phyloP scores from a whole-genome alignment of 306 rosid genomes.

The Citrullus colocynthis region DNA sequence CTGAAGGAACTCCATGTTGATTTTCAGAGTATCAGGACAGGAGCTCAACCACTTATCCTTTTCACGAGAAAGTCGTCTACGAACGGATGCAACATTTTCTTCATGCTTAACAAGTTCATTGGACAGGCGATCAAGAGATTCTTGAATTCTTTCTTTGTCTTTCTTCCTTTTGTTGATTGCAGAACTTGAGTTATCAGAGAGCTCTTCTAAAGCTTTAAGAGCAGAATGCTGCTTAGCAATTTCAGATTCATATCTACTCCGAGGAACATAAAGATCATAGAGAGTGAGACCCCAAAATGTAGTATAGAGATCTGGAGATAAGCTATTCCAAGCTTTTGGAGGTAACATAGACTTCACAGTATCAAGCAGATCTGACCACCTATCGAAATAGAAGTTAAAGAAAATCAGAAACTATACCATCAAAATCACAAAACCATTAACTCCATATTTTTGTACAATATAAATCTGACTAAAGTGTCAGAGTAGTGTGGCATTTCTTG shows the following conservation, averaged over 20 bases:
- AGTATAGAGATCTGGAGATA: slow-evolving; percentile 92
- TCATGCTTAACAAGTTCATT: slow-evolving; percentile 75
- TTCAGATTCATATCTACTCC: slow-evolving; percentile 79
- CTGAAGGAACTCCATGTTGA: slow-evolving; percentile 99
- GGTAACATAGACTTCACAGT: slow-evolving; percentile 84
- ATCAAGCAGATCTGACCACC: slow-evolving; percentile 81
- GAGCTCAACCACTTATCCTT: slow-evolving; percentile 95
- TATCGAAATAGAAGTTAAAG: slow-evolving; percentile 19
- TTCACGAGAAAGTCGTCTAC: slow-evolving; percentile 67
- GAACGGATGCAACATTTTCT: slow-evolving; percentile 82
- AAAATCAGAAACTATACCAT: not conserved
- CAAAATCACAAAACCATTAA: not conserved
- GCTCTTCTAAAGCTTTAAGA: slow-evolving; percentile 87
- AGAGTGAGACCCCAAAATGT: slow-evolving; percentile 99
- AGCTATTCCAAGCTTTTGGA: slow-evolving; percentile 92
- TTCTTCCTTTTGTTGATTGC: slow-evolving; percentile 92
- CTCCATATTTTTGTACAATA: not conserved
- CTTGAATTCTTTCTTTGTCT: slow-evolving; percentile 97
- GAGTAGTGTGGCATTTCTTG: not conserved
- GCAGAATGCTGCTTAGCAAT: slow-evolving; percentile 77
- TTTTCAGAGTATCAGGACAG: slow-evolving; percentile 92
- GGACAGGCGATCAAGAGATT: slow-evolving; percentile 75
- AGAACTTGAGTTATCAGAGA: slow-evolving; percentile 91
- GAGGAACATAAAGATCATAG: slow-evolving; percentile 88
- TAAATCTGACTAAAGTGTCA: not conserved